Percentiles rank a stretch among this genome's conserved stretches.
Conservation (phyloP, 2,329 filamentous ascomycete species). For the Calonectria montana region DNA sequence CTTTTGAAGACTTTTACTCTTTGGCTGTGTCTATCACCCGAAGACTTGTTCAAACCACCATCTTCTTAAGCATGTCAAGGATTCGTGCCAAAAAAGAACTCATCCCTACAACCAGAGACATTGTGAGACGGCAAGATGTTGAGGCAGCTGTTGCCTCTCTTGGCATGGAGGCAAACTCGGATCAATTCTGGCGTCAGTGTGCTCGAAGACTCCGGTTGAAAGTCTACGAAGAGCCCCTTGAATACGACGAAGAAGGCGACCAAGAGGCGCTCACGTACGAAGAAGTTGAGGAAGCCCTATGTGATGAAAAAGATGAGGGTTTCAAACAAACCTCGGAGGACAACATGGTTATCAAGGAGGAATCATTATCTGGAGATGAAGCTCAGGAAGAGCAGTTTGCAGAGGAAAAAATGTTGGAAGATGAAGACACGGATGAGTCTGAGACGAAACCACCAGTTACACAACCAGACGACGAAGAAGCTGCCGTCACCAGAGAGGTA, state of each 20-base stretch:
- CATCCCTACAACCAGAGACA: conserved; percentile 40
- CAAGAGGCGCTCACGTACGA: conserved; percentile 32
- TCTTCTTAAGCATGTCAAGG: conserved; percentile 78
- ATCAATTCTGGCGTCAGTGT: conserved; percentile 59
- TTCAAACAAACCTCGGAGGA: conserved; percentile 3
- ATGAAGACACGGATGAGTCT: conserved; percentile 28
- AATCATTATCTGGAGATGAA: not conserved
- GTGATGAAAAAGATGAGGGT: conserved; percentile 24
- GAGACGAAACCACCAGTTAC: conserved; percentile 27
- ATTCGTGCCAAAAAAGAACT: conserved; percentile 62
- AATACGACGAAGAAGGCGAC: conserved; percentile 36
- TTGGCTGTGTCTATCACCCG: conserved; percentile 75
- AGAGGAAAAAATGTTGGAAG: conserved; percentile 3
- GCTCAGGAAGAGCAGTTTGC: not conserved
- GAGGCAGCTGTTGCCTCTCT: conserved; percentile 61
- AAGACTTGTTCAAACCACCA: conserved; percentile 74
- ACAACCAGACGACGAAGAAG: conserved; percentile 42
- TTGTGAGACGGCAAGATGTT: conserved; percentile 59
- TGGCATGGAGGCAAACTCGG: conserved; percentile 52
- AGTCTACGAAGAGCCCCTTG: conserved; percentile 54
- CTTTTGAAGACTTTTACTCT: conserved; percentile 80
- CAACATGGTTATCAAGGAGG: not conserved
- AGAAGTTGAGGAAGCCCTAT: conserved; percentile 29
- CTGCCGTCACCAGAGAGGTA: conserved; percentile 50
- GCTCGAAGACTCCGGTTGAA: conserved; percentile 62